Evolutionary conservation across 2,329 filamentous ascomycete genomes (phyloP).

Genomic region (Bimuria novae-zelandiae): DNA sequence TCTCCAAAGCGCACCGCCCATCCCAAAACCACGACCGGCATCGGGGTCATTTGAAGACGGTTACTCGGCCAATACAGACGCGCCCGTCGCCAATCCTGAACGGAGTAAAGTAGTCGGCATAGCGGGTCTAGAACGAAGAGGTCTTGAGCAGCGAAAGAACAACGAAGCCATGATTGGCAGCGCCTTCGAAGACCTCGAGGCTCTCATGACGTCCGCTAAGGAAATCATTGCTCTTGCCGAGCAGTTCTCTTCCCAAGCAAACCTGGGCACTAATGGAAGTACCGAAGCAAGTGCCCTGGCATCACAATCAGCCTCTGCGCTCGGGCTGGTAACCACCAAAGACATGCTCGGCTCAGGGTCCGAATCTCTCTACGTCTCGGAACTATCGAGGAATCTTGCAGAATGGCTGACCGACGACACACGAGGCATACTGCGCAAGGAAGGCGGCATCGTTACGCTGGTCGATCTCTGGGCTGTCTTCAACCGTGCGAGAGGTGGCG

Average conservation of each 20-base stretch:
- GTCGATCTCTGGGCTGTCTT: slow-evolving; percentile 65
- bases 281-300: slow-evolving; percentile 75
- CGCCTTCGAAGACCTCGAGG: slow-evolving; percentile 94
- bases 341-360: slow-evolving; percentile 82
- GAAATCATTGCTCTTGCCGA: slow-evolving; percentile 94
- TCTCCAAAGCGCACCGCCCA: slow-evolving; percentile 83
- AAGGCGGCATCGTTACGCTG: slow-evolving; percentile 47
- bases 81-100: slow-evolving; percentile 27
- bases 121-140: slow-evolving; percentile 85
- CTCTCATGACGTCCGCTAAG: slow-evolving; percentile 95
- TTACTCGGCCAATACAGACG: slow-evolving; percentile 26
- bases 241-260: slow-evolving; percentile 73
- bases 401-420: slow-evolving; percentile 48
- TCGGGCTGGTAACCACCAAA: slow-evolving; percentile 91
- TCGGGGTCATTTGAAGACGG: slow-evolving; percentile 38
- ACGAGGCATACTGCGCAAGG: slow-evolving; percentile 39
- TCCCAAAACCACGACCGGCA: slow-evolving; percentile 65
- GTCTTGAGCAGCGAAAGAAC: slow-evolving; percentile 83
- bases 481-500: slow-evolving; percentile 88
- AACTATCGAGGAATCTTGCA: slow-evolving; percentile 46
- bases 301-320: slow-evolving; percentile 79
- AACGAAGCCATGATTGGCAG: slow-evolving; percentile 91
- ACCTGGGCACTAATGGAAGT: slow-evolving; percentile 59
- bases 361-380: slow-evolving; percentile 83
- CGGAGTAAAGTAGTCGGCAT: slow-evolving; percentile 76